phyloP scores from a whole-genome alignment of 2,329 filamentous ascomycete species.

The Fusarium continuum region DNA sequence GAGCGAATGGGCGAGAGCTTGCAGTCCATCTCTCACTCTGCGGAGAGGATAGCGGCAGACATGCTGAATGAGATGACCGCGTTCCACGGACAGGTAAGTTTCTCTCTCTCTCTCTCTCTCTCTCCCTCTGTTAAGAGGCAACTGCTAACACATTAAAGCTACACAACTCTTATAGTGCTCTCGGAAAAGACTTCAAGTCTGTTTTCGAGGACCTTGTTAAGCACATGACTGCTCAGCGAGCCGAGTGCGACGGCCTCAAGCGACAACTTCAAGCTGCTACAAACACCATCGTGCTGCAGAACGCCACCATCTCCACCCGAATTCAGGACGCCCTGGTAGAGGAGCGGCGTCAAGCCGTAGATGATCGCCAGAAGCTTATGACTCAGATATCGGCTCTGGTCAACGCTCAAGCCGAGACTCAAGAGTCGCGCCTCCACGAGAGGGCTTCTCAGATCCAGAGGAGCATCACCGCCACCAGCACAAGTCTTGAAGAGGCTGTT shows the following conservation, averaged over 20 bases:
- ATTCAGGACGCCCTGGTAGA: constrained; percentile 77
- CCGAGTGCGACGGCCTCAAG: constrained; percentile 77
- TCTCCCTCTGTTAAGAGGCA: background rate
- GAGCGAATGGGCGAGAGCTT: constrained; percentile 84
- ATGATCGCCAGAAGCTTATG: constrained; percentile 78
- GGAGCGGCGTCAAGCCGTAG: constrained; percentile 76
- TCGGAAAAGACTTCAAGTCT: constrained; percentile 86
- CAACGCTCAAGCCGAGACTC: constrained; percentile 75
- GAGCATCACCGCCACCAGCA: constrained; percentile 70
- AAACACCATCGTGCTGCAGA: constrained; percentile 72
- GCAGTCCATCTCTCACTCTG: constrained; percentile 81
- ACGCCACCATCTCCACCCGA: constrained; percentile 69
- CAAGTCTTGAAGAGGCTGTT: constrained; percentile 71
- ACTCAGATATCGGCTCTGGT: constrained; percentile 81
- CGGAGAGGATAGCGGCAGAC: constrained; percentile 88
- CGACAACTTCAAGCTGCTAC: constrained; percentile 77
- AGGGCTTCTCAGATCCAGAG: constrained; percentile 70
- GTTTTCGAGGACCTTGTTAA: constrained; percentile 84
- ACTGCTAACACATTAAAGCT: constrained; percentile 59
- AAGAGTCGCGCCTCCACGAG: constrained; percentile 74
- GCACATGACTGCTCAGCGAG: constrained; percentile 78
- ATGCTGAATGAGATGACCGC: constrained; percentile 84
- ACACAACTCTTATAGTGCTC: constrained; percentile 81
- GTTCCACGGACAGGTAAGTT: constrained; percentile 75
- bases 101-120: background rate